Base-by-base conservation (phyloP, 129 eudicot species). In the sunflower (Helianthus annuus) region DNA sequence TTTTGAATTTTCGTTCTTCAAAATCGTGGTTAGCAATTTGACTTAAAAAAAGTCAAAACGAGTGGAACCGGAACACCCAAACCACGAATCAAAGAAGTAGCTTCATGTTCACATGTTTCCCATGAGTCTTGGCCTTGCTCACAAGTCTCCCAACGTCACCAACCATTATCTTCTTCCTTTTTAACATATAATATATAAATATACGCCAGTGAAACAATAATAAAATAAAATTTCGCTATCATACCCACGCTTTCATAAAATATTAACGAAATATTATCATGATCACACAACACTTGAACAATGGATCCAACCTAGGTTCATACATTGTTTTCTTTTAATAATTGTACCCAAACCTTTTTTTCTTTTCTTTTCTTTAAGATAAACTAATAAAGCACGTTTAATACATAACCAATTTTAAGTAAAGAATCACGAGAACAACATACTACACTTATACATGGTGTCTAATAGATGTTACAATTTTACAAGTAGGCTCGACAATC, bases 91-190 rank as follows among this genome's bases (percentile, higher is more conserved):
- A 77, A 68, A 48, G 19, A 48, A 62, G 75, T 22, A 58, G 60
- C 38, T 69, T 66, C 19, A 55, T 63, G 53, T 27, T 78, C 82
- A 78, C 82, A 70, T 78, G 77, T 53, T 63, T 77, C 71, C 57
- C 32, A 69, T 6, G 69, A 62, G 59, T 42, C 29, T 63, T 58
- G 45, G 59, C 29, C 29, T 63, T 58, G 54, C 51, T 77, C 81
- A 77, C 81, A 77, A 61, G 77, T 71, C 48, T 78, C 73, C 51
- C 71, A 53, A 70, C 81, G 62, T 15, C 54, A 69, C 42, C 76
- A 69, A 69, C 76, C 64, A 69, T 69, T 52, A 61, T 34, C 75
- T 52, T 51, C 45, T 49, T 40, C 65, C 64, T 77, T 77, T 62
- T 13, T 17, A 62, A 63, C 64, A 53, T 10, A 42, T 42, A 0